phyloP scores from a whole-genome alignment of 768 basidiomycete species.

The Tulasnella sp. region DNA sequence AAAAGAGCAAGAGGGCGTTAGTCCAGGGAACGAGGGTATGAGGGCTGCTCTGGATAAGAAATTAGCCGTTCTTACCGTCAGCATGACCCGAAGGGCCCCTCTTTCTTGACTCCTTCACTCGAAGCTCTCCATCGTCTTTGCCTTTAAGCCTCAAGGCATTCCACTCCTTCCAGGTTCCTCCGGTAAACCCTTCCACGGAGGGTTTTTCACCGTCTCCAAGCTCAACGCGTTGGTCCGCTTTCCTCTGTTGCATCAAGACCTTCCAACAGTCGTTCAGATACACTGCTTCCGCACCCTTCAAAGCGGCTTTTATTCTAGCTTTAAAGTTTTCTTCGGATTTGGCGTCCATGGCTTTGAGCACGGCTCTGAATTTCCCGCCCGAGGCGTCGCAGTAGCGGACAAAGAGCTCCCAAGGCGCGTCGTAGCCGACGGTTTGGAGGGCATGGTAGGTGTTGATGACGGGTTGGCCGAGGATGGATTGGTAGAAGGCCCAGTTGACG shows the following conservation, averaged over 20 bases:
- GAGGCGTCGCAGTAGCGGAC: not conserved
- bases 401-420: constrained; percentile 10
- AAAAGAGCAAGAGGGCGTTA: not conserved
- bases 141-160: not conserved
- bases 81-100: not conserved
- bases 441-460: not conserved
- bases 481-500: not conserved
- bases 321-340: not conserved
- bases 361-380: not conserved
- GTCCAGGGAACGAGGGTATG: not conserved
- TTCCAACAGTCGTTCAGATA: constrained; percentile 7
- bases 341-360: not conserved
- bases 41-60: not conserved
- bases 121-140: not conserved
- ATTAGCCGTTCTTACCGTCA: not conserved
- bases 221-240: not conserved
- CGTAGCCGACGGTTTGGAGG: constrained; percentile 2
- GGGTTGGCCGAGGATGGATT: constrained; percentile 1
- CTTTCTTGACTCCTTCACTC: not conserved
- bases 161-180: not conserved
- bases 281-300: not conserved
- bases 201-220: not conserved
- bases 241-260: not conserved
- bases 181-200: not conserved
- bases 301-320: not conserved